Evolutionary conservation across 257 asterid genomes (phyloP).

Genomic region (Nicotiana attenuata): DNA sequence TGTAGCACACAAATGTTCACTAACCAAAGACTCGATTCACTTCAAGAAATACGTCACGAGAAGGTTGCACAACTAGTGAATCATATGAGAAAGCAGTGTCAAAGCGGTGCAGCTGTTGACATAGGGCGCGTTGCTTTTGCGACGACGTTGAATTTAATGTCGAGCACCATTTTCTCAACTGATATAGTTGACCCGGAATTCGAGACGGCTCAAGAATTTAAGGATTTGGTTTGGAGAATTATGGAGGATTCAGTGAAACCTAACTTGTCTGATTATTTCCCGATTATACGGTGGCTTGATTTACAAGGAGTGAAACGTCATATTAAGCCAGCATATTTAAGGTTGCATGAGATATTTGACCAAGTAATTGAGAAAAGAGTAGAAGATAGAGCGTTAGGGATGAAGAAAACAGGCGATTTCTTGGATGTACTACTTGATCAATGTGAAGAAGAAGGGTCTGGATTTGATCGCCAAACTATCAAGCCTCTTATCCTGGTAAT

Average conservation of each 20-base stretch:
- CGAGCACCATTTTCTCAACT: constrained; percentile 28
- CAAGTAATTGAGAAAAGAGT: constrained; percentile 11
- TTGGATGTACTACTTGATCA: constrained; percentile 19
- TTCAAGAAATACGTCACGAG: constrained; percentile 17
- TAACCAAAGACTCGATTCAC: constrained; percentile 14
- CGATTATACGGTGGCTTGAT: constrained; percentile 23
- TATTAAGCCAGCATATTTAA: constrained; percentile 4
- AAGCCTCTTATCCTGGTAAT: background rate
- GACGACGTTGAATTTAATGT: constrained; percentile 33
- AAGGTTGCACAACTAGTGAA: constrained; percentile 19
- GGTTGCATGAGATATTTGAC: constrained; percentile 19
- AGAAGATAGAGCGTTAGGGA: background rate
- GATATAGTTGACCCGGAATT: constrained; percentile 19
- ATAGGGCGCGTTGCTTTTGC: constrained; percentile 30
- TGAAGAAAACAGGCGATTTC: constrained; percentile 10
- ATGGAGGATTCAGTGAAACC: constrained; percentile 20
- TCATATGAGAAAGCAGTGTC: constrained; percentile 15
- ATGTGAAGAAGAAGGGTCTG: constrained; percentile 11
- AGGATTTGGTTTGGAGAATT: constrained; percentile 29
- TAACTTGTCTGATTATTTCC: constrained; percentile 32
- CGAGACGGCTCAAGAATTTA: constrained; percentile 20
- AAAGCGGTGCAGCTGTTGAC: constrained; percentile 15
- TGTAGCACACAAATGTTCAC: constrained; percentile 33
- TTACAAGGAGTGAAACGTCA: constrained; percentile 25
- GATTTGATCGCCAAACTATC: constrained; percentile 2